Evolutionary conservation across 2,329 filamentous ascomycete species (phyloP).

Genomic region (Pseudogymnoascus sp.): DNA sequence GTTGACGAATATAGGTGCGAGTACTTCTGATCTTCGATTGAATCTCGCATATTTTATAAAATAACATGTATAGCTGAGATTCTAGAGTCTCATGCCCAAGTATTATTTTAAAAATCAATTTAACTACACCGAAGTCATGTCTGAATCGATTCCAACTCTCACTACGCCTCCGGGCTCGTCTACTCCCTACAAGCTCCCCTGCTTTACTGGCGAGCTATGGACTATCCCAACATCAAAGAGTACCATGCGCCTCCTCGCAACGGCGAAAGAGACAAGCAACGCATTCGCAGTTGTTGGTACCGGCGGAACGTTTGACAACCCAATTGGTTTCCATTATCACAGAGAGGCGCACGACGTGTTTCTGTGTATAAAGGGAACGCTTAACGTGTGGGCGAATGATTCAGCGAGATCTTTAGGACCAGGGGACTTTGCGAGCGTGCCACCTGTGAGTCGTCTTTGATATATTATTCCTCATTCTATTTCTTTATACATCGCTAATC

Average conservation of each 20-base stretch:
- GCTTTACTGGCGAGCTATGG: slow-evolving; percentile 22
- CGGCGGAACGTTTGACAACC: slow-evolving; percentile 21
- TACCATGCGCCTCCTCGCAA: slow-evolving; percentile 22
- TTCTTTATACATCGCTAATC: slow-evolving; percentile 9
- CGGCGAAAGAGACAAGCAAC: slow-evolving; percentile 24
- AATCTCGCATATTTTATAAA: not conserved
- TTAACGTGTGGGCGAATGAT: slow-evolving; percentile 52
- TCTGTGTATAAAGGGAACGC: slow-evolving; percentile 44
- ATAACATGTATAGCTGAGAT: not conserved
- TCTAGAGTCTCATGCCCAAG: not conserved
- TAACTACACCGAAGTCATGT: not conserved
- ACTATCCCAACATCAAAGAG: slow-evolving; percentile 23
- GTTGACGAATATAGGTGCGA: not conserved
- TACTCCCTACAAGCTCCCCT: slow-evolving; percentile 18
- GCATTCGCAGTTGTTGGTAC: slow-evolving; percentile 23
- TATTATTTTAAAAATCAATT: not conserved
- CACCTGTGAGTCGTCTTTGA: slow-evolving; percentile 37
- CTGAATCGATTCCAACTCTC: not conserved
- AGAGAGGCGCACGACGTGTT: slow-evolving; percentile 50
- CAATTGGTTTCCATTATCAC: slow-evolving; percentile 47
- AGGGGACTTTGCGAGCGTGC: slow-evolving; percentile 51
- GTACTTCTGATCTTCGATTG: not conserved
- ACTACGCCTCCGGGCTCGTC: not conserved
- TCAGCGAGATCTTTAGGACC: slow-evolving; percentile 44
- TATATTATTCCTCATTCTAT: not conserved